phyloP scores from a whole-genome alignment of 768 basidiomycete genomes.

The Lentinula sp. region DNA sequence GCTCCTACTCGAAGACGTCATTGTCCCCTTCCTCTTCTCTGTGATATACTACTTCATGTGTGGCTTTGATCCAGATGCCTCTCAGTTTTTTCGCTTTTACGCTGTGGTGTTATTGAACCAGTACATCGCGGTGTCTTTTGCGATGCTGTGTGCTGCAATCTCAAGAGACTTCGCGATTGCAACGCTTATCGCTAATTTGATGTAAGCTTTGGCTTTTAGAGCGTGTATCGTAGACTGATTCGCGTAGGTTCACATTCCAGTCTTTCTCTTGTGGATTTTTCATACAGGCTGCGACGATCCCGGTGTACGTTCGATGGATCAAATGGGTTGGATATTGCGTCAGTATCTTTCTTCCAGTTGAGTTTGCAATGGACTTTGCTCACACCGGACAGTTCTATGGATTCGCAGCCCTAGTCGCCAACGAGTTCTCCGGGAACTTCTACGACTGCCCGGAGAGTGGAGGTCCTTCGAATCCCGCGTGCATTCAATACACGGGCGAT shows the following conservation, averaged over 20 bases:
- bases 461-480: slow-evolving; percentile 1
- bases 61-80: slow-evolving; percentile 50
- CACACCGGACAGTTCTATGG: slow-evolving; percentile 7
- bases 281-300: slow-evolving; percentile 55
- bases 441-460: slow-evolving; percentile 7
- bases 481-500: slow-evolving; percentile 6
- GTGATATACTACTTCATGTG: slow-evolving; percentile 55
- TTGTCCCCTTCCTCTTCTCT: slow-evolving; percentile 9
- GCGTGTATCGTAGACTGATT: slow-evolving; percentile 24
- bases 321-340: slow-evolving; percentile 55
- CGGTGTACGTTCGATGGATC: slow-evolving; percentile 64
- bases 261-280: slow-evolving; percentile 58
- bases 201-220: slow-evolving; percentile 26
- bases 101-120: slow-evolving; percentile 58
- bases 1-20: slow-evolving; percentile 7
- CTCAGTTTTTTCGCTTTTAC: slow-evolving; percentile 66
- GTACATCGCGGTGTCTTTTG: slow-evolving; percentile 42
- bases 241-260: slow-evolving; percentile 34
- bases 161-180: slow-evolving; percentile 57
- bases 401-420: slow-evolving; percentile 5
- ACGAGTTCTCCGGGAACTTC: slow-evolving; percentile 6
- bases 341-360: background rate
- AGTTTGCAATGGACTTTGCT: background rate
- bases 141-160: slow-evolving; percentile 18
- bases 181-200: slow-evolving; percentile 55